A percentile compares a stretch with the other conserved stretches of the same genome.
phyloP scores from a whole-genome alignment of 208 protist species.

The Trichomonas gallinae region DNA sequence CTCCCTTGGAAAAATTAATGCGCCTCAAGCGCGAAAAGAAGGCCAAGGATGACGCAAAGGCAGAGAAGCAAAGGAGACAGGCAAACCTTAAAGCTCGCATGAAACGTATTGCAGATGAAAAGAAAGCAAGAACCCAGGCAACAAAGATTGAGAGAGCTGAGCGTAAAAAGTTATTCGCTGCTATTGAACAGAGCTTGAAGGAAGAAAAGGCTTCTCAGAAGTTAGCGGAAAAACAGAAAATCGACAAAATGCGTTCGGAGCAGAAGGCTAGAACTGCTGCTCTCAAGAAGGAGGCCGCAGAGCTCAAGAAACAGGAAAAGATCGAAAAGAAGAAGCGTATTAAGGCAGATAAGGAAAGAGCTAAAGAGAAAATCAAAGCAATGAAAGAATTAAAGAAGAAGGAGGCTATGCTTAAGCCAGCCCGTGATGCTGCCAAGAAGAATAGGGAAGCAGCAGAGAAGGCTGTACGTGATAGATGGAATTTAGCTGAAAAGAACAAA shows the following conservation, averaged over 20 bases:
- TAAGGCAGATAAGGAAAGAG: neutral
- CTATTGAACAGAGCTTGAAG: neutral
- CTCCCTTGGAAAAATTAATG: neutral
- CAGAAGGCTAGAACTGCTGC: neutral
- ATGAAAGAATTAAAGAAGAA: neutral
- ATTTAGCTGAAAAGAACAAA: neutral
- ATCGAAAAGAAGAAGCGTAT: neutral
- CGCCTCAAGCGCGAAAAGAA: neutral
- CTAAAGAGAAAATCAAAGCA: neutral
- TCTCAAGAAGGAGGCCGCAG: neutral
- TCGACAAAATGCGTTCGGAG: neutral
- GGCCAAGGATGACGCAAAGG: neutral
- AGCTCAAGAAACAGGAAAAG: neutral
- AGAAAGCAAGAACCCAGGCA: neutral
- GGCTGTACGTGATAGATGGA: neutral
- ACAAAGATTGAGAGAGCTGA: neutral
- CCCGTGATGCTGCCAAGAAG: neutral
- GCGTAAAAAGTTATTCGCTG: neutral
- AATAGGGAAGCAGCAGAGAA: neutral
- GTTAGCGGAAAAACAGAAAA: neutral
- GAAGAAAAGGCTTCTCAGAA: neutral
- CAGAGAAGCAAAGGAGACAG: neutral
- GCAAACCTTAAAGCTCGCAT: neutral
- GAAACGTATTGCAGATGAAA: neutral
- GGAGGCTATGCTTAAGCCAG: neutral